Evolutionary conservation across 352 stramenopile species (phyloP).

Genomic region (Pseudoperonospora humuli): DNA sequence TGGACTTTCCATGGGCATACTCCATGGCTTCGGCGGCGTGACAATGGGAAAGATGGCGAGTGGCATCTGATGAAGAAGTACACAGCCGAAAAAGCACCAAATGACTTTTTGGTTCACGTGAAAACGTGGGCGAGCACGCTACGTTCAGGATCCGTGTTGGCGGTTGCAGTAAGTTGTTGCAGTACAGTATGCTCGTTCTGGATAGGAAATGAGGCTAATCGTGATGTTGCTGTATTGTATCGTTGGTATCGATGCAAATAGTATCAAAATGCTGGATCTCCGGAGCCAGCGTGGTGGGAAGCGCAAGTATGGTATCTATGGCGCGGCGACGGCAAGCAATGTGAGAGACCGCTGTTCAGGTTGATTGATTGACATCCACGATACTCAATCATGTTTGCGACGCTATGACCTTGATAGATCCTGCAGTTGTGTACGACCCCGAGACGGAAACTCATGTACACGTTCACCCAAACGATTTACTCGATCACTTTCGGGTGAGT

Average conservation of each 20-base stretch:
- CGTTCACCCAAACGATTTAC: conserved; percentile 39
- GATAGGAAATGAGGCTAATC: conserved; percentile 7
- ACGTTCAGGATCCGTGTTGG: conserved; percentile 44
- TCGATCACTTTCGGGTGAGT: conserved; percentile 50
- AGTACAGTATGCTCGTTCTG: background rate
- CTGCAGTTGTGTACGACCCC: conserved; percentile 44
- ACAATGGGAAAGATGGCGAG: conserved; percentile 73
- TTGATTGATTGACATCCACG: background rate
- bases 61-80: conserved; percentile 57
- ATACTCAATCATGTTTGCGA: background rate
- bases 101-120: conserved; percentile 42
- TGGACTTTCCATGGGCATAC: conserved; percentile 66
- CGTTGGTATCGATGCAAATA: conserved; percentile 14
- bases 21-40: conserved; percentile 42
- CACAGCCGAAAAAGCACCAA: conserved; percentile 33
- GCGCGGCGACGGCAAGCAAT: conserved; percentile 49
- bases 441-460: conserved; percentile 29
- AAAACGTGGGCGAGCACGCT: conserved; percentile 51
- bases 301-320: conserved; percentile 82
- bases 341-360: conserved; percentile 23
- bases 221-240: background rate
- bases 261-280: conserved; percentile 64
- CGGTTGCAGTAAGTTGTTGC: conserved; percentile 47
- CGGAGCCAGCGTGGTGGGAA: conserved; percentile 69
- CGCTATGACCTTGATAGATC: conserved; percentile 21